These are phyloP conservation scores for Colletotrichum liriopes DNA, from an alignment of 2,329 filamentous ascomycete species.

Conservation along the genomic window DNA sequence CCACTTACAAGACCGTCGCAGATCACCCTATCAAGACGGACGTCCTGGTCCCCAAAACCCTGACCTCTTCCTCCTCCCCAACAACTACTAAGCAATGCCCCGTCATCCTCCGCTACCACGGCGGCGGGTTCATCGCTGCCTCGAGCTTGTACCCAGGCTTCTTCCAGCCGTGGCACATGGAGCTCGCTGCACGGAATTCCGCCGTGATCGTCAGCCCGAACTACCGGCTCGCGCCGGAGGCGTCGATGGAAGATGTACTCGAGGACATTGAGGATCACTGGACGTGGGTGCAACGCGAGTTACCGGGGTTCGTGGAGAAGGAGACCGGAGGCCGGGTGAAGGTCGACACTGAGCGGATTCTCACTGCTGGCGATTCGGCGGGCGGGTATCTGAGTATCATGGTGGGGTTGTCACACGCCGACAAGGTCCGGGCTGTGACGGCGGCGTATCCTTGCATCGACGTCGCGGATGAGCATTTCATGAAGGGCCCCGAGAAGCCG, in stretches of 20 bases:
- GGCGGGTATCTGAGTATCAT: conserved; percentile 48
- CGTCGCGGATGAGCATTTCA: conserved; percentile 23
- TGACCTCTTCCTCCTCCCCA: conserved; percentile 43
- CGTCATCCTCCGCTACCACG: conserved; percentile 45
- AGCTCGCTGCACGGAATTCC: conserved; percentile 46
- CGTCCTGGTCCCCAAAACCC: conserved; percentile 47
- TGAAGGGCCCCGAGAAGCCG: not conserved
- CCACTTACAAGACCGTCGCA: conserved; percentile 25
- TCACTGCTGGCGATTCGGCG: conserved; percentile 39
- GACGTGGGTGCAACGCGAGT: conserved; percentile 44
- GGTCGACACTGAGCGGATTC: conserved; percentile 16
- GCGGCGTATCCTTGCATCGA: conserved; percentile 46
- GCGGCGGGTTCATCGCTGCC: conserved; percentile 46
- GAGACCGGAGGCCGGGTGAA: conserved; percentile 43
- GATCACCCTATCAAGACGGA: conserved; percentile 35
- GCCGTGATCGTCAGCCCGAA: conserved; percentile 49
- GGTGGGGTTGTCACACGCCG: conserved; percentile 45
- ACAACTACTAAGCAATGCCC: not conserved
- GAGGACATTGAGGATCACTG: conserved; percentile 49
- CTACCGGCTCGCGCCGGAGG: conserved; percentile 47
- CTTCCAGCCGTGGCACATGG: conserved; percentile 46
- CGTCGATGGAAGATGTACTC: conserved; percentile 46
- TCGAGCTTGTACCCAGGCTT: conserved; percentile 46
- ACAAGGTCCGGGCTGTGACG: conserved; percentile 43
- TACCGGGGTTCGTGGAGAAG: conserved; percentile 42